Base-by-base conservation (phyloP, 108 stramenopile species). In the Skeletonema tropicum region DNA sequence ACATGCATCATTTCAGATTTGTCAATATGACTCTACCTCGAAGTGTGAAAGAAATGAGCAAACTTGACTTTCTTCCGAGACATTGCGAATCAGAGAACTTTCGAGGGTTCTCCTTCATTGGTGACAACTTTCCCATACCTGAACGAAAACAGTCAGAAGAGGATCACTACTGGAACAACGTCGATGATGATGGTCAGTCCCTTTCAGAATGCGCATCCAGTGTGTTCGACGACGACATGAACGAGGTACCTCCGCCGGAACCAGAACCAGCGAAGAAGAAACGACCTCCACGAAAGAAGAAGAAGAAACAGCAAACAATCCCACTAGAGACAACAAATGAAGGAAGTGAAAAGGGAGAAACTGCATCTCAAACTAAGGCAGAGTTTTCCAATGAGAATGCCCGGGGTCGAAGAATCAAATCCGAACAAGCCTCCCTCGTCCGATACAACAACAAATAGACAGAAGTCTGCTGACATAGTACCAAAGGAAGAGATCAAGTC, bases 21-120 rank as follows among this genome's bases (percentile, higher is more conserved):
- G 87, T 86, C 8, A 79, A 86, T 15, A 92, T 95, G 94, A 70
- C 89, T 11, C 74, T 95, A 9, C 94, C 94, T 23, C 80, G 94
- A 79, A 89, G 88, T 41, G 94, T 95, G 38, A 82, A 85, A 23
- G 87, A 87, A 65, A 89, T 93, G 90, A 82, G 80, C 46, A 80
- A 84, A 10, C 71, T 85, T 15, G 75, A 83, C 46, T 79, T 83
- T 36, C 66, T 65, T 39, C 89, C 92, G 0, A 66, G 89, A 49
- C 76, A 86, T 35, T 74, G 86, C 55, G 70, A 88, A 49, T 91
- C 89, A 2, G 88, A 92, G 36, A 65, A 74, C 8, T 97, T 97
- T 73, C 77, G 86, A 14, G 96, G 96, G 30, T 97, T 97, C 83
- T 94, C 93, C 8, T 94, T 97, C 79, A 87, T 94, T 70, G 89